Base-by-base conservation (phyloP, 257 asterid genomes). In the Petunia secreta region DNA sequence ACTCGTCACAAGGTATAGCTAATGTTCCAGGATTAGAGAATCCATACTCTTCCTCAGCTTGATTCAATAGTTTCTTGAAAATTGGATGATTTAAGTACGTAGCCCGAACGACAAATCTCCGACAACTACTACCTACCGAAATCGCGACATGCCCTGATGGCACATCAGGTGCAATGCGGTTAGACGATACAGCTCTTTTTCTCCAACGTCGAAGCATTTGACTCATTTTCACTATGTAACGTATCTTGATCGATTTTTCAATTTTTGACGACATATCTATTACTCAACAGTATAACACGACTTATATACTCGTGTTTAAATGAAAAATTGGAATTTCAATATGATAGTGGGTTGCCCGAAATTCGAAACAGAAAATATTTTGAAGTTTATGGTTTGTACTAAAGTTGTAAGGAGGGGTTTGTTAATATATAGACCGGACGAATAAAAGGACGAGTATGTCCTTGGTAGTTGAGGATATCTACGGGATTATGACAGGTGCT, bases 71-170 rank as follows among this genome's bases (percentile, higher is more conserved):
- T 80, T 82, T 86, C 85, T 83, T 78, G 82, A 94, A 94, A 8
- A 91, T 78, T 6, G 98, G 94, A 82, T 92, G 97, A 85, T 94
- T 94, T 57, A 94, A 90, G 86, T 85, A 80, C 82, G 90, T 80
- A 25, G 97, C 91, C 63, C 90, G 96, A 58, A 94, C 97, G 13
- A 92, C 82, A 80, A 87, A 94, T 81, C 98, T 82, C 69, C 83
- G 84, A 63, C 79, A 57, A 79, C 75, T 84, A 78, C 63, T 58
- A 1, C 98, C 98, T 40, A 94, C 98, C 57, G 87, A 79, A 81
- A 94, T 40, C 46, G 97, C 97, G 75, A 94, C 94, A 82, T 94
- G 96, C 5, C 97, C 98, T 0, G 95, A 81, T 7, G 97, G 97
- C 41, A 94, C 97, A 63, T 94, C 97, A 44, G 90, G 38, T 43